Evolutionary conservation across 768 basidiomycete species (phyloP).

Genomic region (Steccherinum ochraceum): DNA sequence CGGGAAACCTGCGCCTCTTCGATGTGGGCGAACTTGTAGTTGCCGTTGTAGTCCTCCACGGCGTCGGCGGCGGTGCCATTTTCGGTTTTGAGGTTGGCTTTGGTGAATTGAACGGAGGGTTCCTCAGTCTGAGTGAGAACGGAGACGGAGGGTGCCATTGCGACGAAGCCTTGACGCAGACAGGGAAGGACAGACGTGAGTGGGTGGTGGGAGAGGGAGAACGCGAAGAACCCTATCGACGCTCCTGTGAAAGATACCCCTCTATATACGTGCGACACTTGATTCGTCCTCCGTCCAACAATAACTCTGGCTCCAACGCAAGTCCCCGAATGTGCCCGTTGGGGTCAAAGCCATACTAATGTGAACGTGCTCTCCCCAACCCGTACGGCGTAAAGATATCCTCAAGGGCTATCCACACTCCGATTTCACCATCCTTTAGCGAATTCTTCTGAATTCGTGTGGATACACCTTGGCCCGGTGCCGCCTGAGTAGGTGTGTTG

Average conservation of each 20-base stretch:
- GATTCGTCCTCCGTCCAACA: neutral
- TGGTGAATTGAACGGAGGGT: slow-evolving; percentile 14
- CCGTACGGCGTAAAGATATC: no score
- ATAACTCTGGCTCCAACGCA: neutral
- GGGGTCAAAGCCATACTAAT: no score
- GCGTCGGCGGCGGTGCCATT: slow-evolving; percentile 25
- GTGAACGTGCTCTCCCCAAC: no score
- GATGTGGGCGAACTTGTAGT: slow-evolving; percentile 67
- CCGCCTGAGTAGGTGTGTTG: no score
- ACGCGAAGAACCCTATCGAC: neutral
- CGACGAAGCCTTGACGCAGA: no score
- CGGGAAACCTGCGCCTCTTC: slow-evolving; percentile 71
- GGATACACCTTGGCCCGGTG: no score
- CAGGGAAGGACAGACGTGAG: neutral
- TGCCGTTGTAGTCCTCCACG: slow-evolving; percentile 54
- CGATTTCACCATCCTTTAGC: no score
- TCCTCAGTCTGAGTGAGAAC: slow-evolving; percentile 20
- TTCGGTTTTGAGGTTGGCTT: slow-evolving; percentile 21
- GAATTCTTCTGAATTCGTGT: no score
- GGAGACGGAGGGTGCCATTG: slow-evolving; percentile 34
- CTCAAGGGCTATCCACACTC: no score
- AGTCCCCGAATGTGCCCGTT: no score
- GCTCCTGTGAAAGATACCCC: neutral
- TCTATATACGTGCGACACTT: neutral
- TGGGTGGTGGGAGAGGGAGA: neutral